Evolutionary conservation across 768 basidiomycete species (phyloP).

Genomic region (Lactifluus rugatus): DNA sequence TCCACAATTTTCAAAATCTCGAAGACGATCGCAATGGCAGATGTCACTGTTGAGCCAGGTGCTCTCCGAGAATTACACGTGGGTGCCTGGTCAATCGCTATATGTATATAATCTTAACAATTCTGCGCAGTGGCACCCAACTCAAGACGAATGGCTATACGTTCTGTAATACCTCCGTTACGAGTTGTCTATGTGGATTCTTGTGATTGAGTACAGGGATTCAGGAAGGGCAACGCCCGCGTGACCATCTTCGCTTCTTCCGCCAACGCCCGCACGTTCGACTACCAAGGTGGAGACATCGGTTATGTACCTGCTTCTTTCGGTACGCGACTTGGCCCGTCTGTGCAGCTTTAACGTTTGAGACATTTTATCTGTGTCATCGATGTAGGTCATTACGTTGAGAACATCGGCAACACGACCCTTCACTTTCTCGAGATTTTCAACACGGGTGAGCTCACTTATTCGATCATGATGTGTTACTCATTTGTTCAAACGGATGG

Average conservation of each 20-base stretch:
- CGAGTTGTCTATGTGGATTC: not conserved
- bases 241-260: slow-evolving; percentile 48
- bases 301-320: slow-evolving; percentile 51
- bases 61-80: slow-evolving; percentile 54
- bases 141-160: slow-evolving; percentile 54
- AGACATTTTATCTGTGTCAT: not conserved
- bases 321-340: slow-evolving; percentile 28
- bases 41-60: slow-evolving; percentile 49
- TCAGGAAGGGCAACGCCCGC: slow-evolving; percentile 43
- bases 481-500: not conserved
- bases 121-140: slow-evolving; percentile 53
- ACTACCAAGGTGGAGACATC: slow-evolving; percentile 54
- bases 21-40: slow-evolving; percentile 44
- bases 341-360: not conserved
- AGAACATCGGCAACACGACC: slow-evolving; percentile 33
- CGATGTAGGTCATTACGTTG: slow-evolving; percentile 32
- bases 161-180: slow-evolving; percentile 33
- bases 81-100: slow-evolving; percentile 17
- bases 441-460: slow-evolving; percentile 26
- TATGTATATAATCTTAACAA: not conserved
- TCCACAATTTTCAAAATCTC: slow-evolving; percentile 43
- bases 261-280: slow-evolving; percentile 46
- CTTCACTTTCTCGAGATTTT: slow-evolving; percentile 34
- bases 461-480: not conserved
- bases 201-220: not conserved